phyloP scores from a whole-genome alignment of 768 basidiomycete species.

The Tricholoma terreum region DNA sequence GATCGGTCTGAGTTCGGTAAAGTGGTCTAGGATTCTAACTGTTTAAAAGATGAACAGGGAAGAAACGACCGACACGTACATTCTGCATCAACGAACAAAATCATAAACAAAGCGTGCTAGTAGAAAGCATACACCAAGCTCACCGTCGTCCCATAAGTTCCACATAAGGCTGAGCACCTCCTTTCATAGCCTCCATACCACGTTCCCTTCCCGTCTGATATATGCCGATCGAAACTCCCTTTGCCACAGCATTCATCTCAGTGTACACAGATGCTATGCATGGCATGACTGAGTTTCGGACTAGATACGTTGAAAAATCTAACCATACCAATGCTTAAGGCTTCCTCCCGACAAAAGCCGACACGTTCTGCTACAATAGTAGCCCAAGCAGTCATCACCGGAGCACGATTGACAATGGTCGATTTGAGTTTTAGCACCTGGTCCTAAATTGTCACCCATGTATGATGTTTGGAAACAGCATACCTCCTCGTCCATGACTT shows the following conservation, averaged over 20 bases:
- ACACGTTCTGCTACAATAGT: slow-evolving; percentile 80
- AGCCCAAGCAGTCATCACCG: slow-evolving; percentile 94
- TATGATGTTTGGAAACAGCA: slow-evolving; percentile 5
- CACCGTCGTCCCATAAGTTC: slow-evolving; percentile 80
- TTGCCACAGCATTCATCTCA: slow-evolving; percentile 85
- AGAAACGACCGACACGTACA: not conserved
- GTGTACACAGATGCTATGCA: slow-evolving; percentile 83
- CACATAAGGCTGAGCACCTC: slow-evolving; percentile 76
- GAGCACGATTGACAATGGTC: slow-evolving; percentile 83
- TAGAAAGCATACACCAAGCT: slow-evolving; percentile 7
- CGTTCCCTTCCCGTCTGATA: slow-evolving; percentile 54
- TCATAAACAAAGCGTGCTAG: not conserved
- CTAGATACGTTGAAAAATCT: not conserved
- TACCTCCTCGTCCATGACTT: slow-evolving; percentile 71
- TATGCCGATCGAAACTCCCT: slow-evolving; percentile 82
- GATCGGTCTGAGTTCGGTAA: slow-evolving; percentile 60
- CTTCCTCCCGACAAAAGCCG: slow-evolving; percentile 86
- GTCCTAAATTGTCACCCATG: not conserved
- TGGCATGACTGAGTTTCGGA: not conserved
- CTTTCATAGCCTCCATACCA: slow-evolving; percentile 50
- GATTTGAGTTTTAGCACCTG: slow-evolving; percentile 61
- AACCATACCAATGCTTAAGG: slow-evolving; percentile 76
- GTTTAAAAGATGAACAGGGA: not conserved
- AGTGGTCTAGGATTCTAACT: slow-evolving; percentile 61
- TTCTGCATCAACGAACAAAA: not conserved